A percentile compares a stretch with the other conserved stretches of the same genome.
Conservation (phyloP, 139 green algal species). For the Closterium sp. region DNA sequence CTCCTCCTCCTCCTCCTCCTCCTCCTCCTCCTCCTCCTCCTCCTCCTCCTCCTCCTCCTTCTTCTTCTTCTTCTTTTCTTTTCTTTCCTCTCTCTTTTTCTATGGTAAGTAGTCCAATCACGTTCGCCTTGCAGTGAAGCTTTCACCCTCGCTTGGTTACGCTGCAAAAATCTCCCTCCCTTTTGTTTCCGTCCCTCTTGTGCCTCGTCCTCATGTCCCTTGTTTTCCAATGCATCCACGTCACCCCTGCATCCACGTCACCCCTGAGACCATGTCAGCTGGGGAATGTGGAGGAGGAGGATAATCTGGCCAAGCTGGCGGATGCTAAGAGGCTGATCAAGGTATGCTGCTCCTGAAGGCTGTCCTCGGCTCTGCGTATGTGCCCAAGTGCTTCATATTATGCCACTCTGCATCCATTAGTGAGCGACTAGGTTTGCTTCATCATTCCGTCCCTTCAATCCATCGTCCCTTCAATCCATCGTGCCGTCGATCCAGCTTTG, state of each 20-base stretch:
- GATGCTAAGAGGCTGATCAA: background rate
- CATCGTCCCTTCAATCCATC: background rate
- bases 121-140: background rate
- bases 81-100: background rate
- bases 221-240: background rate
- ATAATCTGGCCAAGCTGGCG: background rate
- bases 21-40: too few relatives aligned
- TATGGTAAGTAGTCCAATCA: background rate
- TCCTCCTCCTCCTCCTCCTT: too few relatives aligned
- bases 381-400: too few relatives aligned
- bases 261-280: background rate
- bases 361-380: too few relatives aligned
- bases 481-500: background rate
- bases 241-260: background rate
- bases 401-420: too few relatives aligned
- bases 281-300: background rate
- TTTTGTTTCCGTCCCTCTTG: background rate
- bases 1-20: too few relatives aligned
- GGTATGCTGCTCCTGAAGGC: background rate
- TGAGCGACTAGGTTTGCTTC: too few relatives aligned
- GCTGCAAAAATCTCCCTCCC: background rate
- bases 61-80: too few relatives aligned
- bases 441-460: too few relatives aligned
- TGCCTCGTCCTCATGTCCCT: background rate
- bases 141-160: background rate